Conservation (phyloP, 768 basidiomycete species). For the Mrakia gelida region DNA sequence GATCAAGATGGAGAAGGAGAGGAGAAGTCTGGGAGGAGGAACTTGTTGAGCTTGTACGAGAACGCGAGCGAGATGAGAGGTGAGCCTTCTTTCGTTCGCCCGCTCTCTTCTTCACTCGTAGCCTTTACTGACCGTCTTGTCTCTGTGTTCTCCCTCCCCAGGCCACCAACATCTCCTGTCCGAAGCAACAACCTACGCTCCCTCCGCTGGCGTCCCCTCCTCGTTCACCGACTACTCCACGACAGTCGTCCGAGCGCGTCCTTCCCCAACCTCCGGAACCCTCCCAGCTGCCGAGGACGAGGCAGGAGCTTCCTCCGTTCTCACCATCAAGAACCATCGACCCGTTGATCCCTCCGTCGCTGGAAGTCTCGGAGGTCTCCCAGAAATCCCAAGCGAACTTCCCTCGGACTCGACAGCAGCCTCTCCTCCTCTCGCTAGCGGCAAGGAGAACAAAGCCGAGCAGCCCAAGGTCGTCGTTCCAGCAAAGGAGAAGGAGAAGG, state of each 20-base stretch:
- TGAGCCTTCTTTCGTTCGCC: constrained; percentile 10
- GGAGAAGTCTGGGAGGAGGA: constrained; percentile 36
- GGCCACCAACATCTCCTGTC: constrained; percentile 28
- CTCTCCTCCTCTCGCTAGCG: background rate
- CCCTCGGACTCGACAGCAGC: background rate
- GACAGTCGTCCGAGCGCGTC: constrained; percentile 22
- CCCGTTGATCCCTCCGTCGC: background rate
- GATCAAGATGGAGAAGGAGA: constrained; percentile 1
- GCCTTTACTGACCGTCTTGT: background rate
- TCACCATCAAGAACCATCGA: constrained; percentile 26
- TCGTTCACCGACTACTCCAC: background rate
- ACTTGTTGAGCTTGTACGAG: constrained; percentile 36
- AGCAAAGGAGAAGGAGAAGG: background rate
- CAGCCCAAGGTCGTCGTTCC: background rate
- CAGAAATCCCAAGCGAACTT: constrained; percentile 14
- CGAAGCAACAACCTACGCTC: constrained; percentile 20
- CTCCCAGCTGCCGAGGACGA: constrained; percentile 16
- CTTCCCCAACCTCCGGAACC: background rate
- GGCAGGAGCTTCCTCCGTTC: constrained; percentile 12
- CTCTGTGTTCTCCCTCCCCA: background rate
- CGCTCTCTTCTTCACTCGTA: background rate
- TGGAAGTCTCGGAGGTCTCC: background rate
- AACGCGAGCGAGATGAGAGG: constrained; percentile 41
- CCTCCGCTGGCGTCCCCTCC: background rate
- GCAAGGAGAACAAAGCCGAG: background rate